These are phyloP conservation scores for Puccinia polysora DNA, from an alignment of 1,284 basidiomycete genomes.

Conservation along the genomic window DNA sequence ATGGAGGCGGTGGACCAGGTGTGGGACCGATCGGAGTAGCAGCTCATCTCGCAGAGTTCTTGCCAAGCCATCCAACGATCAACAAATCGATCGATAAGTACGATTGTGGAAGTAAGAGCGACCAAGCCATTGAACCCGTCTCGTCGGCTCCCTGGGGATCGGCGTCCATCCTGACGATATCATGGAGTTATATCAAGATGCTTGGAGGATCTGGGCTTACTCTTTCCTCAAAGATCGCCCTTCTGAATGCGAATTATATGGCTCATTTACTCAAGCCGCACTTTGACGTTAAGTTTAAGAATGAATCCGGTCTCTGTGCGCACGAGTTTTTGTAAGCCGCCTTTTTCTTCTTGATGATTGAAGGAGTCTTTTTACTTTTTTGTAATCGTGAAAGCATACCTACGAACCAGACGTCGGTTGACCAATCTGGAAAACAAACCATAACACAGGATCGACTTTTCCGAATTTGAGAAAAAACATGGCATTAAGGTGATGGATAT, in stretches of 20 bases:
- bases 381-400: no score
- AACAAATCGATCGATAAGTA: conserved; percentile 61
- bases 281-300: conserved; percentile 85
- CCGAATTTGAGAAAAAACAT: conserved; percentile 81
- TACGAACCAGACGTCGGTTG: background rate
- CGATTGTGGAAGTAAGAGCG: background rate
- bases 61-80: conserved; percentile 82
- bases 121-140: conserved; percentile 74
- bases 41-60: conserved; percentile 85
- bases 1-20: conserved; percentile 95
- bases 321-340: conserved; percentile 71
- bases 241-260: conserved; percentile 96
- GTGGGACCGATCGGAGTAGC: conserved; percentile 94
- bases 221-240: conserved; percentile 66
- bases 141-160: conserved; percentile 89
- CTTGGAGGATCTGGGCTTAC: conserved; percentile 3
- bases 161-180: conserved; percentile 90
- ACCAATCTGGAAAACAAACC: background rate
- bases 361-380: background rate
- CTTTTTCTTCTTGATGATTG: no score
- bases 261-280: conserved; percentile 76
- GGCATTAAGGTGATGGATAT: conserved; percentile 92
- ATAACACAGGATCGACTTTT: conserved; percentile 67
- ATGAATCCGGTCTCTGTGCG: conserved; percentile 81
- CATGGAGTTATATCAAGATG: conserved; percentile 87